A percentile compares a stretch with the other conserved stretches of the same genome.
Conservation (phyloP, 768 basidiomycete species). For the Collybia sordida region DNA sequence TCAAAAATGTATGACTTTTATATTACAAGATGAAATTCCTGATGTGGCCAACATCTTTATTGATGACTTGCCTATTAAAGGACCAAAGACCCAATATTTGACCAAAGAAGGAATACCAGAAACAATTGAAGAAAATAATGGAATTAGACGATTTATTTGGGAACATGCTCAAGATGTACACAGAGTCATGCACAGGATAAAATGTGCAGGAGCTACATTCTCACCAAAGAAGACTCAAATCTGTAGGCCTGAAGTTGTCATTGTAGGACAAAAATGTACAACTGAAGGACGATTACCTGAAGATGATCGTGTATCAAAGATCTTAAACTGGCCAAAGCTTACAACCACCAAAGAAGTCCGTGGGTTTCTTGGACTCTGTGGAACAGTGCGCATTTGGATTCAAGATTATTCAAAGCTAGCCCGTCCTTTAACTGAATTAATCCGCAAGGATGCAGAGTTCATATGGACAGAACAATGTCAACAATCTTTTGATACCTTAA, state of each 20-base stretch:
- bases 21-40: slow-evolving; percentile 13
- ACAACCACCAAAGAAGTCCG: slow-evolving; percentile 14
- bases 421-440: slow-evolving; percentile 21
- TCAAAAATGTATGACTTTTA: slow-evolving; percentile 18
- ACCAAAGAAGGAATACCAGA: slow-evolving; percentile 20
- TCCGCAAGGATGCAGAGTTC: slow-evolving; percentile 17
- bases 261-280: slow-evolving; percentile 28
- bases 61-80: slow-evolving; percentile 17
- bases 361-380: slow-evolving; percentile 23
- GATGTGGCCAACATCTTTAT: slow-evolving; percentile 14
- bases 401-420: slow-evolving; percentile 18
- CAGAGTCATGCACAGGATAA: slow-evolving; percentile 18
- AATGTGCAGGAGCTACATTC: slow-evolving; percentile 26
- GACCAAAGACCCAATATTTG: slow-evolving; percentile 13
- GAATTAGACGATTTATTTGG: slow-evolving; percentile 26
- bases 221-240: slow-evolving; percentile 29
- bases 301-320: slow-evolving; percentile 19
- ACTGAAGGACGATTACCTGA: slow-evolving; percentile 28
- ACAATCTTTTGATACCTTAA: slow-evolving; percentile 24
- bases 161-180: slow-evolving; percentile 22
- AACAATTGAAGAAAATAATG: slow-evolving; percentile 31
- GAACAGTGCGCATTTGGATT: slow-evolving; percentile 22
- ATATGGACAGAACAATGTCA: slow-evolving; percentile 17
- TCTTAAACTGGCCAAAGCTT: slow-evolving; percentile 25
- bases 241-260: slow-evolving; percentile 13